Evolutionary conservation across 768 basidiomycete species (phyloP), one percentile per base, ranked within the genome.

Genomic region (Cystofilobasidium ferigula): DNA sequence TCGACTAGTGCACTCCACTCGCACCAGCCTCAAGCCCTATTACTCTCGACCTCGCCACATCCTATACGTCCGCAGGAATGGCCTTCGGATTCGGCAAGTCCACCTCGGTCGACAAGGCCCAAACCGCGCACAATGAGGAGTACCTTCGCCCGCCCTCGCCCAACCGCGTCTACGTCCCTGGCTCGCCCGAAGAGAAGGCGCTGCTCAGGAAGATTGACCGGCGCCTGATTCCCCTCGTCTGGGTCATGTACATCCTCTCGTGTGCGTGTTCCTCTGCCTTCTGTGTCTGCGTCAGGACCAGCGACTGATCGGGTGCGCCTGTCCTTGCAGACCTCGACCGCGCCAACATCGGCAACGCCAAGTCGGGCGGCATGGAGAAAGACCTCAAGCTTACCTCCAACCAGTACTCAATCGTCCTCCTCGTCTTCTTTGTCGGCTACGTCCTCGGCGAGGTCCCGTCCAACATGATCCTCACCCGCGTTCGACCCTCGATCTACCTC

Each of bases 341-440:
- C 60, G 73, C 73, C 42, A 74, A 74, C 60, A 75, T 76, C 42
- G 75, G 72, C 26, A 76, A 76, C 57, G 74, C 74, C 59, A 74
- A 74, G 69, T 74, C 73, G 0, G 75, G 74, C 36, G 75, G 75
- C 63, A 71, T 76, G 47, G 67, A 74, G 51, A 30, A 30, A 20
- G 72, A 76, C 58, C 70, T 76, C 51, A 62, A 69, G 40, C 64
- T 76, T n/a, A 74, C 72, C 34, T 74, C 73, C 24, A 69, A 53
- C 30, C 71, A 74, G 48, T 74, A 74, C 69, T 74, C 74, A 13
- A 69, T 74, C 63, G 70, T 69, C 28, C 71, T 76, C 24, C 67
- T 72, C 3, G 45, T 66, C 57, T 51, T 66, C 47, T 66, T 61
- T 30, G 43, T 61, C 34, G 58, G 64, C 30, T 61, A 66, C 36